phyloP scores from a whole-genome alignment of 1,284 basidiomycete genomes.

The Cutaneotrichosporon mucoides region DNA sequence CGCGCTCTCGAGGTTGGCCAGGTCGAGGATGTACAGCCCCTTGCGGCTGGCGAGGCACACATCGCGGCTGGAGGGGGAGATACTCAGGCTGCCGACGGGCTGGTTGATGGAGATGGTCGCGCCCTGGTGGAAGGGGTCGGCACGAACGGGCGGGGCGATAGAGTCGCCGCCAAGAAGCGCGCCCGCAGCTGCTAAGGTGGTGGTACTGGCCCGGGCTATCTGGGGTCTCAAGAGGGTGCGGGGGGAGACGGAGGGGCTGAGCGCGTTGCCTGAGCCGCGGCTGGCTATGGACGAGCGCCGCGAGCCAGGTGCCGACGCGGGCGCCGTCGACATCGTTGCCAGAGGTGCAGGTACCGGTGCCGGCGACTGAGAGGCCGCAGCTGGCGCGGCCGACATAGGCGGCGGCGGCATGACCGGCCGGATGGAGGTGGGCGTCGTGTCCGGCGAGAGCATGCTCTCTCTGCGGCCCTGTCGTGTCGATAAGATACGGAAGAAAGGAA shows the following conservation, averaged over 20 bases:
- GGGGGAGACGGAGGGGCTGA: conserved; percentile 22
- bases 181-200: conserved; percentile 12
- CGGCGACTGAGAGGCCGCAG: too few species aligned
- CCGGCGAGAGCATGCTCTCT: conserved; percentile 3
- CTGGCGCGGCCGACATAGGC: neutral
- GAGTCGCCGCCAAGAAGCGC: neutral
- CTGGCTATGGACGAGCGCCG: conserved; percentile 8
- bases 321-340: too few species aligned
- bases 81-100: conserved; percentile 51
- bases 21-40: conserved; percentile 93
- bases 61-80: conserved; percentile 49
- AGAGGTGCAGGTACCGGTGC: too few species aligned
- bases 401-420: conserved; percentile 6
- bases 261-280: neutral
- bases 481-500: neutral
- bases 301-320: conserved; percentile 5
- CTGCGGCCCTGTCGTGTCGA: neutral
- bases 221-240: conserved; percentile 27
- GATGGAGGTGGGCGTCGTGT: conserved; percentile 8
- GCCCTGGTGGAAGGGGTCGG: conserved; percentile 40
- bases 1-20: conserved; percentile 77
- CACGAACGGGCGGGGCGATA: neutral
- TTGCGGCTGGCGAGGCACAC: conserved; percentile 63
- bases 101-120: conserved; percentile 48
- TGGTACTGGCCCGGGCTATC: conserved; percentile 25